Conservation (phyloP, 208 protist genomes). For the Leishmania guyanensis region DNA sequence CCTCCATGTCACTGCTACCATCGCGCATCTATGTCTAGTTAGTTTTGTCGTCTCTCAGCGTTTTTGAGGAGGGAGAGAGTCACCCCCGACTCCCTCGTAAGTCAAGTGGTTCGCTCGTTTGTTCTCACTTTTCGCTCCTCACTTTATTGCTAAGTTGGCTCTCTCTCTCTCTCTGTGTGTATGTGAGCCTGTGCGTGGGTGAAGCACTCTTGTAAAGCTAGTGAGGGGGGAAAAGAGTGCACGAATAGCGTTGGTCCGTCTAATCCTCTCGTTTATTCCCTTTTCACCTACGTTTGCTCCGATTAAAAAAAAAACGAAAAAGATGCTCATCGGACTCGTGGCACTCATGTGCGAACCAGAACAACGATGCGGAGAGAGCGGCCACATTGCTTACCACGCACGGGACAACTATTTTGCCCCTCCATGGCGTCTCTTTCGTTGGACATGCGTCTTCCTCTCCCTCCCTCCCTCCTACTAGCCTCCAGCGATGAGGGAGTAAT, state of each 20-base stretch:
- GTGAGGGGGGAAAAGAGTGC: neutral
- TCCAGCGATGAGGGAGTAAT: neutral
- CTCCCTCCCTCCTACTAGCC: neutral
- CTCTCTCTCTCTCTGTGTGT: neutral
- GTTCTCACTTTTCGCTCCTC: neutral
- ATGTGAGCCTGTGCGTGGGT: neutral
- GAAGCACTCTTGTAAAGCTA: neutral
- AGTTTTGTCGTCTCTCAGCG: neutral
- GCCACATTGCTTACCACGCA: neutral
- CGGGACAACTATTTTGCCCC: neutral
- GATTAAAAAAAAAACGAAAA: constrained; percentile 6
- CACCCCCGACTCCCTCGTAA: neutral
- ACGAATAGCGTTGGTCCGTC: neutral
- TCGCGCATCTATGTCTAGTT: neutral
- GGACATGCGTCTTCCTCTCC: neutral
- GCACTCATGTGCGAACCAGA: neutral
- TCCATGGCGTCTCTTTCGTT: neutral
- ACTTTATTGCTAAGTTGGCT: neutral
- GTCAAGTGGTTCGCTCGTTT: neutral
- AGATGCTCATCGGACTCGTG: neutral
- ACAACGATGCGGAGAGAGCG: neutral
- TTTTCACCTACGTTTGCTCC: neutral
- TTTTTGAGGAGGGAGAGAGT: no score
- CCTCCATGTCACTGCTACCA: neutral
- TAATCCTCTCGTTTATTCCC: neutral